Percentiles rank a stretch among this genome's conserved stretches.
phyloP scores from a whole-genome alignment of 345 rosid species.

The Isatis tinctoria region DNA sequence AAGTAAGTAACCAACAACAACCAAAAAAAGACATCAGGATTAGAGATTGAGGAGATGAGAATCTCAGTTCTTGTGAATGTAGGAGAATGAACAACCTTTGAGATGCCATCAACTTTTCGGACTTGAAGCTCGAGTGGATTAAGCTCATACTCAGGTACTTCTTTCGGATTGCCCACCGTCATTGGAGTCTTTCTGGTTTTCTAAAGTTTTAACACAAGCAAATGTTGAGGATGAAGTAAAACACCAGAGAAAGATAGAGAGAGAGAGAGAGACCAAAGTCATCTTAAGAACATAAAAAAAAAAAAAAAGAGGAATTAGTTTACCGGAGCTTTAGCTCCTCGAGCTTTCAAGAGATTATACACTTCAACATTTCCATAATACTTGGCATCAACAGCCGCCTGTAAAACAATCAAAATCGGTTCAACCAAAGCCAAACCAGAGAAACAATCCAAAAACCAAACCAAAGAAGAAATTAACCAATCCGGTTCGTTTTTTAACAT shows the following conservation, averaged over 20 bases:
- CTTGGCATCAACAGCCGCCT: constrained; percentile 95
- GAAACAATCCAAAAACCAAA: neutral
- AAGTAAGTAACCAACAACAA: neutral
- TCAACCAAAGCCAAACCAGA: neutral
- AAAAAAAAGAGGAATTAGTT: no score
- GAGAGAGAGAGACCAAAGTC: neutral
- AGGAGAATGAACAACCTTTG: constrained; percentile 49
- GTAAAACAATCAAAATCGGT: constrained; percentile 2
- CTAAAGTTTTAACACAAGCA: constrained; percentile 32
- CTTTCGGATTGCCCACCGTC: constrained; percentile 84
- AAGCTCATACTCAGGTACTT: constrained; percentile 95
- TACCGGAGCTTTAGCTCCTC: constrained; percentile 93
- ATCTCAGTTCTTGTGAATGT: neutral
- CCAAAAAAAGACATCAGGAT: neutral
- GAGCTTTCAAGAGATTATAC: constrained; percentile 76
- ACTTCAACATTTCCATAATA: constrained; percentile 81
- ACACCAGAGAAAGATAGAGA: neutral
- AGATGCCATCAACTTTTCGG: constrained; percentile 74
- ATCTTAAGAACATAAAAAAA: neutral
- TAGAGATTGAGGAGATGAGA: neutral
- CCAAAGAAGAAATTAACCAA: neutral
- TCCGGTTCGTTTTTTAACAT: neutral
- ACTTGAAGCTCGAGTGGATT: constrained; percentile 90
- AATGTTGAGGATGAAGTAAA: constrained; percentile 8
- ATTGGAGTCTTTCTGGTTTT: constrained; percentile 94